phyloP scores from a whole-genome alignment of 176 grass and related monocot genomes.

The Pontederia paniculata region DNA sequence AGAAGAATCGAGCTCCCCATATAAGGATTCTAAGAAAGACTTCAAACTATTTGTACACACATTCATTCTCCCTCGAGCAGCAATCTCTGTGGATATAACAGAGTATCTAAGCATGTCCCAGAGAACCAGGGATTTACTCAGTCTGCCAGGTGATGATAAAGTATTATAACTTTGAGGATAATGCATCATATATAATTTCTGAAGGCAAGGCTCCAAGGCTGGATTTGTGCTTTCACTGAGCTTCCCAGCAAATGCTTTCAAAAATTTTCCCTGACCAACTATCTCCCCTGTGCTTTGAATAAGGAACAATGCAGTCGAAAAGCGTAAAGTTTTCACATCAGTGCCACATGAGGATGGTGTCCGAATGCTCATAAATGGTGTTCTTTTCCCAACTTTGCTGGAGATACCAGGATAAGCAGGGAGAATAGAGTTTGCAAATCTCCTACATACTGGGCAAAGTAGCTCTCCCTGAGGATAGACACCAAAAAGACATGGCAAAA shows the following conservation, averaged over 20 bases:
- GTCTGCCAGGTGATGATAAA: slow-evolving; percentile 56
- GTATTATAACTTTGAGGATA: slow-evolving; percentile 49
- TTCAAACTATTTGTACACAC: slow-evolving; percentile 27
- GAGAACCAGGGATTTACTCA: slow-evolving; percentile 67
- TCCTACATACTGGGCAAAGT: slow-evolving; percentile 82
- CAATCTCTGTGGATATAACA: slow-evolving; percentile 68
- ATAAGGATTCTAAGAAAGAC: slow-evolving; percentile 54
- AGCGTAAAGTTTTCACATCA: slow-evolving; percentile 26
- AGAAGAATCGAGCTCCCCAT: slow-evolving; percentile 69
- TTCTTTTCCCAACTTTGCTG: slow-evolving; percentile 29
- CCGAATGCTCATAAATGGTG: slow-evolving; percentile 20
- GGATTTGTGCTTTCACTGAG: slow-evolving; percentile 36
- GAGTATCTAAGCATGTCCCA: slow-evolving; percentile 94
- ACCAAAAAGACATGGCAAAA: neutral
- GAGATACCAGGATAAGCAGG: slow-evolving; percentile 35
- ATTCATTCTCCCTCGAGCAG: slow-evolving; percentile 51
- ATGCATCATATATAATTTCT: slow-evolving; percentile 63
- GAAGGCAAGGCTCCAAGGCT: slow-evolving; percentile 60
- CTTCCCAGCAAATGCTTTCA: slow-evolving; percentile 59
- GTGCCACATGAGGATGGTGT: slow-evolving; percentile 21
- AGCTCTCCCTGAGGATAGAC: slow-evolving; percentile 56
- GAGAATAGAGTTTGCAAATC: slow-evolving; percentile 94
- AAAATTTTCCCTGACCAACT: slow-evolving; percentile 52
- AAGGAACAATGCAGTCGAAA: slow-evolving; percentile 42
- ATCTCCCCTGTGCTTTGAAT: slow-evolving; percentile 66